These are phyloP conservation scores for Sambucus nigra DNA, from an alignment of 129 eudicot species.

Conservation along the genomic window DNA sequence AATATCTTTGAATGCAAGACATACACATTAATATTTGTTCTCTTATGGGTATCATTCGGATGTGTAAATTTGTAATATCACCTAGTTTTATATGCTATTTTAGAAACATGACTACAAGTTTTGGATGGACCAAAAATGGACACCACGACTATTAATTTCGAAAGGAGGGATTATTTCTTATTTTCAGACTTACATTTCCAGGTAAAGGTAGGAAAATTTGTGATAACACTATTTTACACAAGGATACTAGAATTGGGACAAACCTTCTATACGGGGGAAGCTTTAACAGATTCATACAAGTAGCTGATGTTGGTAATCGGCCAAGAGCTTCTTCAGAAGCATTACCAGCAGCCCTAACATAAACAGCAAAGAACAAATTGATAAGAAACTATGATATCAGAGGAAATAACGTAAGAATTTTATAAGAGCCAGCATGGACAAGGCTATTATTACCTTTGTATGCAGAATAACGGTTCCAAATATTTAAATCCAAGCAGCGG, in stretches of 20 bases:
- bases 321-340: conserved; percentile 91
- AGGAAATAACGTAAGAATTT: background rate
- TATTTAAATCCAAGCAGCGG: conserved; percentile 90
- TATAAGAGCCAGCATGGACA: background rate
- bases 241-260: conserved; percentile 10
- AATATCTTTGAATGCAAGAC: too few species aligned
- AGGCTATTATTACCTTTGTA: conserved; percentile 54
- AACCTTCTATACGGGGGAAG: conserved; percentile 96
- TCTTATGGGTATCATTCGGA: too few species aligned
- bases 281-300: conserved; percentile 97
- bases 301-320: conserved; percentile 91
- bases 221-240: background rate
- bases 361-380: conserved; percentile 1
- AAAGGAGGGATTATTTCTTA: background rate
- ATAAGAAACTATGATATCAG: background rate
- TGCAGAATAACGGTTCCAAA: conserved; percentile 87
- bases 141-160: too few species aligned
- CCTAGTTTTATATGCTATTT: too few species aligned
- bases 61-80: too few species aligned
- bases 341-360: conserved; percentile 70
- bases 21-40: too few species aligned
- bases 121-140: too few species aligned
- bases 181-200: background rate
- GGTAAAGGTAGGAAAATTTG: background rate
- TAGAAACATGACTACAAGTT: too few species aligned